These are phyloP conservation scores for Leccinum uliginosum DNA, from an alignment of 768 basidiomycete genomes.

Conservation along the genomic window DNA sequence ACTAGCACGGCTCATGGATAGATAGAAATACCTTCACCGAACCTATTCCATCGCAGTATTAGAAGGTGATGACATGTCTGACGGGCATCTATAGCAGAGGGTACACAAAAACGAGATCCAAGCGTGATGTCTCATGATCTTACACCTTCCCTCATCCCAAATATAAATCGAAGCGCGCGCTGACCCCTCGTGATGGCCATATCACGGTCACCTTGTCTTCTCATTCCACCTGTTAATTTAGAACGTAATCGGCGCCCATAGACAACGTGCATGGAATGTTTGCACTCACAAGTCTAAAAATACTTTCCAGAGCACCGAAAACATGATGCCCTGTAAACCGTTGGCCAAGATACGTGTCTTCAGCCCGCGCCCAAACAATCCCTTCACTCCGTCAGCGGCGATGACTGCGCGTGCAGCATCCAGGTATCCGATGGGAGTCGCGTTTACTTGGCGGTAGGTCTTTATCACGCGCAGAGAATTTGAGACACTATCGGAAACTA, in stretches of 20 bases:
- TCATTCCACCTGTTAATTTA: constrained; percentile 31
- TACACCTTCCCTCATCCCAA: background rate
- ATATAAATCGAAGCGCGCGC: background rate
- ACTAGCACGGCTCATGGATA: constrained; percentile 9
- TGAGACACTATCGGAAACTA: constrained; percentile 79
- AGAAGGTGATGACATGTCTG: background rate
- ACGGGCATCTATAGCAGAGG: background rate
- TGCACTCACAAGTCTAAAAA: constrained; percentile 81
- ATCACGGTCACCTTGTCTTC: constrained; percentile 17
- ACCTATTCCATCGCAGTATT: too few relatives aligned
- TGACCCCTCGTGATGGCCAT: background rate
- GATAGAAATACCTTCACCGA: background rate
- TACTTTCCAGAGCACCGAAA: constrained; percentile 85
- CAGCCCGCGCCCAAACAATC: constrained; percentile 84
- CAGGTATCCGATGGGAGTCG: constrained; percentile 71
- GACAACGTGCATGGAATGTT: background rate
- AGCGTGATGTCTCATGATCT: background rate
- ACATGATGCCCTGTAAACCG: constrained; percentile 88
- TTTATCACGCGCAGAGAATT: constrained; percentile 92
- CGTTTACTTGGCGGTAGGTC: constrained; percentile 92
- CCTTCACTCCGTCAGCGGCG: constrained; percentile 66
- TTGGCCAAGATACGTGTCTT: constrained; percentile 89
- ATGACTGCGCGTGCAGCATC: constrained; percentile 78
- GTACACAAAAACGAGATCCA: background rate
- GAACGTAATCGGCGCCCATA: background rate